A percentile compares a stretch with the other conserved stretches of the same genome.
phyloP scores from a whole-genome alignment of 345 rosid species.

The Pugionium dolabratum region DNA sequence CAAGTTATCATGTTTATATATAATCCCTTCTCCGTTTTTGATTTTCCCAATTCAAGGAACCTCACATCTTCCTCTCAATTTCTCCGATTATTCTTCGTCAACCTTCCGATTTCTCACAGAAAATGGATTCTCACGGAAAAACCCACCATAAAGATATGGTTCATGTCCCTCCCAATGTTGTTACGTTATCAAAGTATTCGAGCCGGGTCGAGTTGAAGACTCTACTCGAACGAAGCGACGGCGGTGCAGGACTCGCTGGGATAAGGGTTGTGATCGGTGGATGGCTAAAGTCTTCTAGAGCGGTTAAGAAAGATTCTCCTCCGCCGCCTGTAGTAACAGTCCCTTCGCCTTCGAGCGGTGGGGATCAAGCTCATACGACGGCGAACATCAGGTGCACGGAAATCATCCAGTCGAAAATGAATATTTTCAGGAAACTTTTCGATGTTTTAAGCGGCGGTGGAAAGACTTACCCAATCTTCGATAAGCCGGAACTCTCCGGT shows the following conservation, averaged over 20 bases:
- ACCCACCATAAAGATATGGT: slow-evolving; percentile 24
- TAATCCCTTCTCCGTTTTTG: slow-evolving; percentile 31
- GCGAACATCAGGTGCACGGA: slow-evolving; percentile 55
- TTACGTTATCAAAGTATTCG: slow-evolving; percentile 53
- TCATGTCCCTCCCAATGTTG: background rate
- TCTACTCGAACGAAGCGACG: slow-evolving; percentile 50
- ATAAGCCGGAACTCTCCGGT: slow-evolving; percentile 46
- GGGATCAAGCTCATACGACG: slow-evolving; percentile 16
- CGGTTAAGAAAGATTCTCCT: slow-evolving; percentile 48
- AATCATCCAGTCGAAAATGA: slow-evolving; percentile 65
- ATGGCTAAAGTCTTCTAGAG: slow-evolving; percentile 85
- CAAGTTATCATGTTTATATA: slow-evolving; percentile 29
- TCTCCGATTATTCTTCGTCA: background rate
- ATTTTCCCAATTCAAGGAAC: slow-evolving; percentile 18
- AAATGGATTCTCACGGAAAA: slow-evolving; percentile 39
- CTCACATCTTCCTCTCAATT: slow-evolving; percentile 4
- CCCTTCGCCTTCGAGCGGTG: slow-evolving; percentile 29
- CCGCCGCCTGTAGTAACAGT: slow-evolving; percentile 5
- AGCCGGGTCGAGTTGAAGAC: slow-evolving; percentile 60
- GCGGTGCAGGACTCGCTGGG: slow-evolving; percentile 49
- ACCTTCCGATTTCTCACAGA: background rate
- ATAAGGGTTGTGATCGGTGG: slow-evolving; percentile 72
- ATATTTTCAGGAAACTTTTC: slow-evolving; percentile 56
- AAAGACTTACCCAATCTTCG: slow-evolving; percentile 37
- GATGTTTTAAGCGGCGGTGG: slow-evolving; percentile 62